A percentile compares a stretch with the other conserved stretches of the same genome.
Conservation (phyloP, 306 rosid species). For the Neltuma alba region DNA sequence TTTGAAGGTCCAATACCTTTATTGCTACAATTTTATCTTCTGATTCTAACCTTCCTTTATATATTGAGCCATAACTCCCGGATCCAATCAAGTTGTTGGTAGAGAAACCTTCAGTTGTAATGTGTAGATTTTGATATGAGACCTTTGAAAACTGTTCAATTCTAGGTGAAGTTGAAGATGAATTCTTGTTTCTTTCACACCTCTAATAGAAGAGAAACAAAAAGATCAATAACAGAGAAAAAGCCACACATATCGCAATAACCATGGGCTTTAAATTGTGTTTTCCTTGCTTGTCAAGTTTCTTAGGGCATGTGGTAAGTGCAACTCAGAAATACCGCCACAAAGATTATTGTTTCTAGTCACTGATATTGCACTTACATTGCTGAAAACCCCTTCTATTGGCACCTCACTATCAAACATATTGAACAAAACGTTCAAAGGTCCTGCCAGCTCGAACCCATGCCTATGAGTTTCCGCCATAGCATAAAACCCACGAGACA, state of each 20-base stretch:
- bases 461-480: too few relatives aligned
- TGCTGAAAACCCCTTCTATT: not conserved
- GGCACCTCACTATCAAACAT: not conserved
- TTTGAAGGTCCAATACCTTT: not conserved
- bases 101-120: not conserved
- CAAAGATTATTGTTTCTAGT: not conserved
- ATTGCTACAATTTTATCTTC: not conserved
- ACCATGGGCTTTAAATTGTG: not conserved
- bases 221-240: not conserved
- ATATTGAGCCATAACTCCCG: not conserved
- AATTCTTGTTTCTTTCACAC: not conserved
- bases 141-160: not conserved
- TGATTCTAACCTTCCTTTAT: not conserved
- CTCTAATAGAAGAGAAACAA: not conserved
- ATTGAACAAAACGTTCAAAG: too few relatives aligned
- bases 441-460: too few relatives aligned
- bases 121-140: not conserved
- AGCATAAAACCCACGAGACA: too few relatives aligned
- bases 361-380: not conserved
- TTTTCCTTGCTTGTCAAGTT: not conserved
- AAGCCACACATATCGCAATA: not conserved
- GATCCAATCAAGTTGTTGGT: not conserved
- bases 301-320: constrained; percentile 7
- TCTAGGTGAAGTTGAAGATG: not conserved
- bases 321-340: not conserved